Percentiles rank a stretch among this genome's conserved stretches.
Evolutionary conservation across 2,329 filamentous ascomycete genomes (phyloP).

Genomic region (Penicillium carneum): DNA sequence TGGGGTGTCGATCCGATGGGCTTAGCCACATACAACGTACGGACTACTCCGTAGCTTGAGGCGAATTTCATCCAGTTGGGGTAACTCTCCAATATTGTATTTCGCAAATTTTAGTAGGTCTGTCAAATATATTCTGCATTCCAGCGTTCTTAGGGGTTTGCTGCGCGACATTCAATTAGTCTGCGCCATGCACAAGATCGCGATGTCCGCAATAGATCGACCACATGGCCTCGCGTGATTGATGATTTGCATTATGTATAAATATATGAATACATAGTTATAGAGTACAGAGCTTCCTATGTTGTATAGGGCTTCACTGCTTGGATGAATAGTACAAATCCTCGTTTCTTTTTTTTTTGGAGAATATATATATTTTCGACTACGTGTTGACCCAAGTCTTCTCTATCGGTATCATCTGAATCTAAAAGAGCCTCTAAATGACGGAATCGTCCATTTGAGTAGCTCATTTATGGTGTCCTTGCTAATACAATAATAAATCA

Average conservation of each 20-base stretch:
- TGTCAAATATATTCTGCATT: background rate
- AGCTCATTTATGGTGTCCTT: background rate
- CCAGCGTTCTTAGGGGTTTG: conserved; percentile 11
- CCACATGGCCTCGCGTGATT: conserved; percentile 22
- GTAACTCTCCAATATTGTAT: background rate
- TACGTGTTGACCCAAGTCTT: background rate
- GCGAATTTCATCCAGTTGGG: background rate
- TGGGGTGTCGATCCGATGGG: conserved; percentile 11
- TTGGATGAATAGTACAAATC: background rate
- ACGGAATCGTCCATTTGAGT: background rate
- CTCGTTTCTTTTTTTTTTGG: background rate
- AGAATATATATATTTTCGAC: background rate
- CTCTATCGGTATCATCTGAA: background rate
- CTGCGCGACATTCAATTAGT: conserved; percentile 20
- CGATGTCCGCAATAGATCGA: background rate
- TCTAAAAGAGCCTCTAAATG: background rate
- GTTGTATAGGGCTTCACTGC: background rate
- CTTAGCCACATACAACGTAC: background rate
- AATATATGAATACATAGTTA: background rate
- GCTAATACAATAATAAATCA: background rate
- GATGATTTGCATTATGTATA: conserved; percentile 7
- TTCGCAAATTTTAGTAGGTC: background rate
- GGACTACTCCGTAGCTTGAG: background rate
- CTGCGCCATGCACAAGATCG: conserved; percentile 6
- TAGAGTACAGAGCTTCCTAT: no score